Evolutionary conservation across 768 basidiomycete species (phyloP), one percentile per base, ranked within the genome.

Genomic region (Suillus lakei): DNA sequence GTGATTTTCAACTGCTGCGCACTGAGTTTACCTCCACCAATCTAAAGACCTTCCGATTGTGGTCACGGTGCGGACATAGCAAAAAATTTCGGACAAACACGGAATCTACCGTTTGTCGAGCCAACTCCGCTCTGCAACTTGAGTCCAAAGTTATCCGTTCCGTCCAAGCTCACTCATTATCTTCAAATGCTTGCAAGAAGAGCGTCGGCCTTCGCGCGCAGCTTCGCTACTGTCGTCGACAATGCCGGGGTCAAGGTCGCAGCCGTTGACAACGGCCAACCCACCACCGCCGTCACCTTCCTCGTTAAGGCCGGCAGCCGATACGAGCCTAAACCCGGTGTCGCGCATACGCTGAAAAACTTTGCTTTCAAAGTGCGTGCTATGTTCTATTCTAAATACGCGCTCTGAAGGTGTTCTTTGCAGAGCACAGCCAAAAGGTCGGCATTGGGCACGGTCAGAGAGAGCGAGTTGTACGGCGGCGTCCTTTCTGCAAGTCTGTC

Each of bases 281-380:
- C 95, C 51, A 96, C 95, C 6, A 84, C 93, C 34, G 86, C 92
- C 62, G 87, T 99, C 74, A 95, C 95, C 59, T 83, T 98, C 72
- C 86, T 97, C 68, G 88, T 98, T 78, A 97, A 96, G 79, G 97
- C 94, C 63, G 97, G 97, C 62, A 89, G 89, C 74, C 84, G 98
- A 73, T 96, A 88, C 77, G 92, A 99, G 83, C 79, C 88, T 68
- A 91, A 91, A 75, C 88, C 95, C 50, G 97, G 97, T 71, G 88
- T 95, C 65, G 96, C 97, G 3, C 93, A 97, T 82, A 91, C 88
- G 67, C 85, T 98, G 79, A 98, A 98, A 86, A 96, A 95, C 88
- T 98, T 96, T 86, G 91, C 96, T 66, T 99, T 97, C 90, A 98
- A 98, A 92, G 97, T 98, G 70, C 56, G 88, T 74, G 34, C 53